A percentile compares a stretch with the other conserved stretches of the same genome.
These are phyloP conservation scores for Paramecium biaurelia DNA, from an alignment of 73 alveolate species.

Conservation along the genomic window DNA sequence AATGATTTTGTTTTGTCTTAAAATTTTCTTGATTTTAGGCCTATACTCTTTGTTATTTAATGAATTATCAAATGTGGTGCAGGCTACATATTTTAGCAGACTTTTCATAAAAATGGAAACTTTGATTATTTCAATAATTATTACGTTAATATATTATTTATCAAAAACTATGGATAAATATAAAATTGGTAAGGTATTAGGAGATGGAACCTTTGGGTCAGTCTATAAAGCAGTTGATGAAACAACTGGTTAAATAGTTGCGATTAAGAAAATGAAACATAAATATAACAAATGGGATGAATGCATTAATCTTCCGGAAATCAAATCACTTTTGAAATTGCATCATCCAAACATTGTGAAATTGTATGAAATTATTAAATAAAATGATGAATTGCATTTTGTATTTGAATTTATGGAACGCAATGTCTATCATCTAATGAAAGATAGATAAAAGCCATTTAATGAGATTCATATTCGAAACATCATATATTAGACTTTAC, in stretches of 20 bases:
- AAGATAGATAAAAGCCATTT: slow-evolving; percentile 85
- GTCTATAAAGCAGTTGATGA: slow-evolving; percentile 85
- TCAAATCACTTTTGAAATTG: slow-evolving; percentile 83
- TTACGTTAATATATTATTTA: neutral
- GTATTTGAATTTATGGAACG: slow-evolving; percentile 98
- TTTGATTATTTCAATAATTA: neutral
- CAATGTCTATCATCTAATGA: slow-evolving; percentile 91
- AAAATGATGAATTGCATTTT: slow-evolving; percentile 92
- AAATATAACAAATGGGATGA: slow-evolving; percentile 93
- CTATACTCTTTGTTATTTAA: neutral
- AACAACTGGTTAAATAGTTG: slow-evolving; percentile 85
- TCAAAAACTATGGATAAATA: slow-evolving; percentile 50
- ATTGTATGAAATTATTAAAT: slow-evolving; percentile 85
- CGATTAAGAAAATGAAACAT: slow-evolving; percentile 65
- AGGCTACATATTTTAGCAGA: neutral
- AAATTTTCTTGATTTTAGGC: neutral
- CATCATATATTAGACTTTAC: slow-evolving; percentile 91
- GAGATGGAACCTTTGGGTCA: slow-evolving; percentile 88
- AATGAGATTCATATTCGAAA: slow-evolving; percentile 92
- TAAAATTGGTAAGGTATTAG: slow-evolving; percentile 65
- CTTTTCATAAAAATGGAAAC: neutral
- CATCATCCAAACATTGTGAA: slow-evolving; percentile 95
- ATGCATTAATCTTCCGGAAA: slow-evolving; percentile 86
- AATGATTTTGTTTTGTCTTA: neutral
- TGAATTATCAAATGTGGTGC: neutral